These are phyloP conservation scores for Cyclocybe cylindracea DNA, from an alignment of 768 basidiomycete species.

Conservation along the genomic window DNA sequence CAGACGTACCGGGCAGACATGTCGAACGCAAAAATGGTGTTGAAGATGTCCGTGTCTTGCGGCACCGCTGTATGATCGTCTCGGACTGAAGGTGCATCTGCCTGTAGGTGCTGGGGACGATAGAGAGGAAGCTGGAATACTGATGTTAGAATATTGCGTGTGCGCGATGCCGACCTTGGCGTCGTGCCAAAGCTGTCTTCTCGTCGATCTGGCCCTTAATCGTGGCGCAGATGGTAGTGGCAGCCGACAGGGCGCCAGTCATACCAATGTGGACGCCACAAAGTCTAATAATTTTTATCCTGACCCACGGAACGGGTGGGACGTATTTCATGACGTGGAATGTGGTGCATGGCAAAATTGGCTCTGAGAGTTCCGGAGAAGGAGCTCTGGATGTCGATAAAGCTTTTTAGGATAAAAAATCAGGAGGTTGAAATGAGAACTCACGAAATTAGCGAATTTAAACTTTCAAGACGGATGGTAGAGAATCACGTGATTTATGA, in stretches of 20 bases:
- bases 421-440: no score
- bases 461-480: no score
- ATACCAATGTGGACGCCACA: slow-evolving; percentile 46
- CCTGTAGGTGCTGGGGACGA: slow-evolving; percentile 52
- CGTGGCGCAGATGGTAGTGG: slow-evolving; percentile 37
- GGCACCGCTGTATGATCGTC: slow-evolving; percentile 41
- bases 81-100: slow-evolving; percentile 45
- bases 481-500: no score
- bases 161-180: slow-evolving; percentile 33
- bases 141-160: slow-evolving; percentile 18
- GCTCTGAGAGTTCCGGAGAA: no score
- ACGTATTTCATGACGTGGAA: no score
- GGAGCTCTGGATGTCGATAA: no score
- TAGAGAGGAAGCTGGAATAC: slow-evolving; percentile 42
- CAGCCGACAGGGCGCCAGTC: slow-evolving; percentile 38
- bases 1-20: slow-evolving; percentile 40
- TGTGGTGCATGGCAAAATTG: no score
- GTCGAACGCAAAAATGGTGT: slow-evolving; percentile 49
- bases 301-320: no score
- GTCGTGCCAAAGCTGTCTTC: slow-evolving; percentile 32
- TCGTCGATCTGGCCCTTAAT: slow-evolving; percentile 32
- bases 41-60: slow-evolving; percentile 48
- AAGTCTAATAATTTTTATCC: slow-evolving; percentile 31
- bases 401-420: no score
- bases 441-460: no score